Base-by-base conservation (phyloP, 345 rosid genomes). In the Aegle marmelos region DNA sequence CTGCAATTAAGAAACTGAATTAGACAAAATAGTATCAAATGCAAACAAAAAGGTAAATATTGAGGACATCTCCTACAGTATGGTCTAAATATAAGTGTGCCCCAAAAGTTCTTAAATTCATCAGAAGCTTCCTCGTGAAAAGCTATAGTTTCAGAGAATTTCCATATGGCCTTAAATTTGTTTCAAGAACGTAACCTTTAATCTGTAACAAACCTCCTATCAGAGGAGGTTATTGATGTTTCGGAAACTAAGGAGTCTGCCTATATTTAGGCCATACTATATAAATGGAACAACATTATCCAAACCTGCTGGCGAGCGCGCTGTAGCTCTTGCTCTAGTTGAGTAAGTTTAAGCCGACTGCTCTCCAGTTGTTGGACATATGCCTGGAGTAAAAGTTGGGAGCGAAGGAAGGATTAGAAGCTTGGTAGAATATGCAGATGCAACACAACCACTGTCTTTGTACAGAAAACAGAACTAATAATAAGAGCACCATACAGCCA, bases 351-450 rank as follows among this genome's bases (percentile, higher is more conserved):
- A 80, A 95, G 84, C 62, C 98, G 86, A 84, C 98, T 95, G 81
- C 93, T 95, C 87, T 95, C 98, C 74, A 95, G 85, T 83, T 91
- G 98, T 82, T 95, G 98, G 67, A 95, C 98, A 82, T 95, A 95
- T 7, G 97, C 98, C 98, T 93, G 75, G 57, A 53, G 57, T 53
- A 53, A 53, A 53, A 16, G 57, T 16, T 9, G 36, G 60, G 3
- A 50, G 30, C 41, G 57, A 71, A 68, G 34, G 39, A 22, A 53
- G 25, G 48, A 74, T 22, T 11, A 39, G 28, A 72, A 57, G 36
- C 34, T 70, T 70, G 37, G 5, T 41, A 56, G 69, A 71, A 50
- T 67, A 64, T 10, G 62, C 27, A 39, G n/a, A 28, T 68, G 27
- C 37, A 68, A 31, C 21, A 37, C 39, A 24, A 33, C 30, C 9